Percentiles rank a stretch among this genome's conserved stretches.
These are phyloP conservation scores for Pezizomycotina sp. DNA, from an alignment of 2,329 filamentous ascomycete genomes.

Conservation along the genomic window DNA sequence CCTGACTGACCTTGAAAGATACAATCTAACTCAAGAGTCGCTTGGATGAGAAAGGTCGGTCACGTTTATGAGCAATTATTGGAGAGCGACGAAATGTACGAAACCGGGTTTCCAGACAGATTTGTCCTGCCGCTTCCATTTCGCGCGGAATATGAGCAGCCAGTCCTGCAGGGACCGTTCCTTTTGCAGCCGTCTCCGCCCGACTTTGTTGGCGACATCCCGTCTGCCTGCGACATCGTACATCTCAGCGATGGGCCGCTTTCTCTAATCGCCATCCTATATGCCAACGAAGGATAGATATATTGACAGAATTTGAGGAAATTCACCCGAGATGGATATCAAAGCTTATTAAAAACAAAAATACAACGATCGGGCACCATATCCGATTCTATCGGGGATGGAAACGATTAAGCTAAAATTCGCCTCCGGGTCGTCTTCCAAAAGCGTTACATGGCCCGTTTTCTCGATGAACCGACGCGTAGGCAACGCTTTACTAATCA, in stretches of 20 bases:
- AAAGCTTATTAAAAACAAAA: slow-evolving; percentile 18
- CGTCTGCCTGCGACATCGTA: slow-evolving; percentile 24
- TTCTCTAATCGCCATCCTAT: slow-evolving; percentile 11
- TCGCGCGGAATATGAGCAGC: slow-evolving; percentile 11
- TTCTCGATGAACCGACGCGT: too few relatives aligned
- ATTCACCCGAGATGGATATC: slow-evolving; percentile 23
- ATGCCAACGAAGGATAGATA: slow-evolving; percentile 14
- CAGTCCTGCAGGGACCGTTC: slow-evolving; percentile 24
- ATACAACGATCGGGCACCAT: slow-evolving; percentile 14
- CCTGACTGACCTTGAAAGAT: too few relatives aligned
- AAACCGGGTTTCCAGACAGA: too few relatives aligned
- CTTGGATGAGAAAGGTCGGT: too few relatives aligned
- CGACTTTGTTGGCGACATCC: slow-evolving; percentile 20
- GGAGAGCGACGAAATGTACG: too few relatives aligned
- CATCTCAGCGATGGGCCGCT: slow-evolving; percentile 18
- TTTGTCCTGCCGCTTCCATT: slow-evolving; percentile 10
- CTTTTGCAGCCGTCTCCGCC: slow-evolving; percentile 24
- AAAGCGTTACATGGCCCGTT: too few relatives aligned
- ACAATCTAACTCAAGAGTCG: too few relatives aligned
- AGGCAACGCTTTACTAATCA: too few relatives aligned
- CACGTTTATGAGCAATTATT: too few relatives aligned
- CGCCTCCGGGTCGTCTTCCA: too few relatives aligned
- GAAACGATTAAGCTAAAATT: slow-evolving; percentile 25
- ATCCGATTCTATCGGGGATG: slow-evolving; percentile 23
- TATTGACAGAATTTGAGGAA: slow-evolving; percentile 23